These are phyloP conservation scores for Monascus purpureus DNA, from an alignment of 495 filamentous ascomycete genomes.

Conservation along the genomic window DNA sequence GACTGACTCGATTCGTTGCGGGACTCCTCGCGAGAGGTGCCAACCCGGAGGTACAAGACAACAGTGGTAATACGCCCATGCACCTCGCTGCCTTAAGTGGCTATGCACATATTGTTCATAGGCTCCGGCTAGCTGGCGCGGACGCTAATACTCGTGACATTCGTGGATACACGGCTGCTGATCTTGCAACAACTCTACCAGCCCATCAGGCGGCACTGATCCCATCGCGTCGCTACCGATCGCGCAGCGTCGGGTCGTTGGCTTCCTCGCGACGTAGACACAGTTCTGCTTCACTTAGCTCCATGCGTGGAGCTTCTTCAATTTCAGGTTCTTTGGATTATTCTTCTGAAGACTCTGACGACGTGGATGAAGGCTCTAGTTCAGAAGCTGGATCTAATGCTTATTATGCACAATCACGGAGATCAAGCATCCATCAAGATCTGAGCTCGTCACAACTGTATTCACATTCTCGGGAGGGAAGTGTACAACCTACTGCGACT, in stretches of 20 bases:
- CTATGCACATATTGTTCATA: slow-evolving; percentile 59
- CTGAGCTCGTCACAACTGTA: slow-evolving; percentile 10
- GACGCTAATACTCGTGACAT: slow-evolving; percentile 57
- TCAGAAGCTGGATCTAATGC: slow-evolving; percentile 19
- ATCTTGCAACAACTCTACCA: slow-evolving; percentile 51
- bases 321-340: slow-evolving; percentile 24
- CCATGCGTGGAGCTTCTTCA: slow-evolving; percentile 45
- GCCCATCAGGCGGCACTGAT: slow-evolving; percentile 41
- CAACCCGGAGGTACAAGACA: slow-evolving; percentile 59
- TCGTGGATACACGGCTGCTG: slow-evolving; percentile 56
- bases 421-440: slow-evolving; percentile 32
- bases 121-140: slow-evolving; percentile 58
- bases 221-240: slow-evolving; percentile 38
- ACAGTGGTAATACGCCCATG: slow-evolving; percentile 70
- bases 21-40: slow-evolving; percentile 71
- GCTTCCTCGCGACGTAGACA: slow-evolving; percentile 41
- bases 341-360: slow-evolving; percentile 35
- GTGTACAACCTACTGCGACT: slow-evolving; percentile 6
- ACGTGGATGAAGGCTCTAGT: slow-evolving; percentile 23
- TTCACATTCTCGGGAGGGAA: slow-evolving; percentile 11
- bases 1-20: slow-evolving; percentile 64
- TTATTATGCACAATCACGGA: slow-evolving; percentile 30
- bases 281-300: slow-evolving; percentile 47
- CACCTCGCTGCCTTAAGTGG: slow-evolving; percentile 71
- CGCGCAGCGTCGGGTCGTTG: slow-evolving; percentile 43